phyloP scores from a whole-genome alignment of 2,329 filamentous ascomycete genomes.

The Pseudogymnoascus sp. region DNA sequence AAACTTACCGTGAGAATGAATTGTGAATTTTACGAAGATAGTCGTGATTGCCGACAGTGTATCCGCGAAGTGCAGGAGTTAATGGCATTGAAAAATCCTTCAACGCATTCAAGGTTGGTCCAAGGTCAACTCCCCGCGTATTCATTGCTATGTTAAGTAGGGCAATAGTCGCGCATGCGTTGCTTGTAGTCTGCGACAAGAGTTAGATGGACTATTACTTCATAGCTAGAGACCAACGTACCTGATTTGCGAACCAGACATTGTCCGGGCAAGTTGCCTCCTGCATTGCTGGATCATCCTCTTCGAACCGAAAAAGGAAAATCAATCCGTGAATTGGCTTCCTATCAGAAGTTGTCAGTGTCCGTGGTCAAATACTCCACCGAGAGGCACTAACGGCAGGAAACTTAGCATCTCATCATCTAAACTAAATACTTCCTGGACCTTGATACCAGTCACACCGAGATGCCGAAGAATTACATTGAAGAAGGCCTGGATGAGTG shows the following conservation, averaged over 20 bases:
- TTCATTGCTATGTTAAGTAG: conserved; percentile 94
- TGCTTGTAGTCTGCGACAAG: conserved; percentile 55
- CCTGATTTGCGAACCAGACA: conserved; percentile 93
- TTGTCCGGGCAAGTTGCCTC: conserved; percentile 49
- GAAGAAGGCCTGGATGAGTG: conserved; percentile 58
- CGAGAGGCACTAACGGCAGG: conserved; percentile 45
- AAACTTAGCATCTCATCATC: conserved; percentile 56
- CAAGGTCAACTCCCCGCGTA: conserved; percentile 54
- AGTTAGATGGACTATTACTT: neutral
- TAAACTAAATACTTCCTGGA: conserved; percentile 67
- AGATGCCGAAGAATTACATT: conserved; percentile 74
- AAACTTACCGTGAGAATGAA: conserved; percentile 61
- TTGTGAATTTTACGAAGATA: conserved; percentile 81
- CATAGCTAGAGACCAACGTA: conserved; percentile 28
- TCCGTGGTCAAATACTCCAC: neutral
- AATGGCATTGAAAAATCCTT: conserved; percentile 62
- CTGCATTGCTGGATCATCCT: conserved; percentile 42
- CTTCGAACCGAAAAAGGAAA: conserved; percentile 69
- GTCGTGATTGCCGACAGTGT: conserved; percentile 62
- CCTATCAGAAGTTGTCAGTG: conserved; percentile 32
- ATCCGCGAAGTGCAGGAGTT: conserved; percentile 63
- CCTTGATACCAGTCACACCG: conserved; percentile 62
- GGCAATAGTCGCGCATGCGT: conserved; percentile 87
- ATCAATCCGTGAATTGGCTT: conserved; percentile 77
- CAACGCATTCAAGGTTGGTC: conserved; percentile 61